phyloP scores from a whole-genome alignment of 2,329 filamentous ascomycete genomes.

The Cytospora piceicola region DNA sequence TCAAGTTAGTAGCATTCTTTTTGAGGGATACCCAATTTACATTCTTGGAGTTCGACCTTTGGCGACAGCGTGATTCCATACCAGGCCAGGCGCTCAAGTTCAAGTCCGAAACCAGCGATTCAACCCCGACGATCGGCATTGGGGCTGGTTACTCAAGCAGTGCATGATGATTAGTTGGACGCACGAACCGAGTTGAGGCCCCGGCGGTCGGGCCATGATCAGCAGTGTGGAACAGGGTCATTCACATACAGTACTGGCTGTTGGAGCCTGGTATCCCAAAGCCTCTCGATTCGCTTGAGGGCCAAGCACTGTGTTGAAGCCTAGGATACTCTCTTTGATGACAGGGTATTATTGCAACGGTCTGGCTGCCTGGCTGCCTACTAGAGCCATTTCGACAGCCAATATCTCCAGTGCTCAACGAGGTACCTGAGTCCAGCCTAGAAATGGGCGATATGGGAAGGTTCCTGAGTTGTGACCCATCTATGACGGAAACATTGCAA shows the following conservation, averaged over 20 bases:
- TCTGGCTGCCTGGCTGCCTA: background rate
- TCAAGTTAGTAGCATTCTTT: background rate
- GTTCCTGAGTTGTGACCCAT: background rate
- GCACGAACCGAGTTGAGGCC: background rate
- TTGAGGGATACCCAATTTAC: conserved; percentile 1
- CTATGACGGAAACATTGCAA: background rate
- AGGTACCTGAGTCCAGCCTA: no score
- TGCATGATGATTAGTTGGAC: background rate
- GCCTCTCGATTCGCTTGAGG: background rate
- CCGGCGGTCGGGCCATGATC: background rate
- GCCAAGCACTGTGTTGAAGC: no score
- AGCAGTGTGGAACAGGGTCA: no score
- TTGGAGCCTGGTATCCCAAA: background rate
- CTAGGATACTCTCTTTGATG: background rate
- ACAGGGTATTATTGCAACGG: background rate
- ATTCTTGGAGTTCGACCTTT: background rate
- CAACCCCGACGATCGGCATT: background rate
- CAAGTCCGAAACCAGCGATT: background rate
- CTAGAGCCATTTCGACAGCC: no score
- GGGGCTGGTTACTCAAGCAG: background rate
- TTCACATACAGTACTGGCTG: background rate
- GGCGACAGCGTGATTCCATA: background rate
- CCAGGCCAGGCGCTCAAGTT: background rate
- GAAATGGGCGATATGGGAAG: background rate
- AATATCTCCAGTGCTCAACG: no score